These are phyloP conservation scores for Ogataea pini DNA, from an alignment of 805 yeast genomes.

Conservation along the genomic window DNA sequence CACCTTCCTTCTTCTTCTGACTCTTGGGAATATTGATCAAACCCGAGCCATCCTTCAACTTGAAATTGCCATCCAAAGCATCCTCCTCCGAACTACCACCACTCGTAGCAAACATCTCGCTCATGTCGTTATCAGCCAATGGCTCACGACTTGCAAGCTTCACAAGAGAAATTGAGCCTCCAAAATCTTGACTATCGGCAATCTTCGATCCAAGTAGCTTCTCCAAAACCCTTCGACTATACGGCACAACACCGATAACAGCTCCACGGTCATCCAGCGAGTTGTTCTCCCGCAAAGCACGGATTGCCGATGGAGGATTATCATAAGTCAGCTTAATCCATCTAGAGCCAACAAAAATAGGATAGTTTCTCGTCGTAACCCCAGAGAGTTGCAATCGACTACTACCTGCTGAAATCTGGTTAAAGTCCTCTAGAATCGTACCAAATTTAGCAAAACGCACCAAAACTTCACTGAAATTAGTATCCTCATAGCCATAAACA, in stretches of 20 bases:
- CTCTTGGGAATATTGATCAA: slow-evolving; percentile 35
- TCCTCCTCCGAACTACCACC: slow-evolving; percentile 15
- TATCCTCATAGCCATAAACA: slow-evolving; percentile 88
- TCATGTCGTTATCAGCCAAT: slow-evolving; percentile 15
- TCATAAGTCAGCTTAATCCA: slow-evolving; percentile 93
- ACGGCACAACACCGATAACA: slow-evolving; percentile 66
- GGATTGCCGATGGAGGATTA: slow-evolving; percentile 68
- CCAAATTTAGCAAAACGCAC: slow-evolving; percentile 81
- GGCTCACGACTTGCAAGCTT: slow-evolving; percentile 15
- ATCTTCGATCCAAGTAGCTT: slow-evolving; percentile 51
- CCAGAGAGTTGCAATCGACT: neutral
- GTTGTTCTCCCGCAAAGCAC: slow-evolving; percentile 87
- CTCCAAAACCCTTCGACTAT: slow-evolving; percentile 59
- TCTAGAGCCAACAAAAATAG: slow-evolving; percentile 80
- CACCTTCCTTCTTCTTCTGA: slow-evolving; percentile 16
- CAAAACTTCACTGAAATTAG: slow-evolving; percentile 63
- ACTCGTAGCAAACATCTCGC: slow-evolving; percentile 16
- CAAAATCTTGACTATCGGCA: slow-evolving; percentile 48
- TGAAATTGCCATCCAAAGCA: slow-evolving; percentile 26
- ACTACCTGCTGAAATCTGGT: slow-evolving; percentile 24
- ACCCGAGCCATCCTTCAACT: slow-evolving; percentile 44
- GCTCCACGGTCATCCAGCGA: slow-evolving; percentile 60
- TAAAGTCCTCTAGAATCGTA: slow-evolving; percentile 71
- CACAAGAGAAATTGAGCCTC: slow-evolving; percentile 35
- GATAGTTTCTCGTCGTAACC: slow-evolving; percentile 39